phyloP scores from a whole-genome alignment of 805 yeast species.

The Grigorovia yakushimaensis region DNA sequence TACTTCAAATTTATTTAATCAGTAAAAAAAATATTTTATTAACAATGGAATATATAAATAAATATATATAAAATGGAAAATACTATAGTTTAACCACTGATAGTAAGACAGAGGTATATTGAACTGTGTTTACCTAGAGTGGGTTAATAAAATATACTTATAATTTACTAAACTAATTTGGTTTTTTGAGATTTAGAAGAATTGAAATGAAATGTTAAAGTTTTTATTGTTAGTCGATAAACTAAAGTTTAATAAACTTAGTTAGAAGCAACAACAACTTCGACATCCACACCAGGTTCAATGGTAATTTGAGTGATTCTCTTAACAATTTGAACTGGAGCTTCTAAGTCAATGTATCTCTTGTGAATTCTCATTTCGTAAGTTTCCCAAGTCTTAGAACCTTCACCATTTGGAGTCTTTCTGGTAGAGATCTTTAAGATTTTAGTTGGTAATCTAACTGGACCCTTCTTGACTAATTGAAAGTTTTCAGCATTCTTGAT shows the following conservation, averaged over 20 bases:
- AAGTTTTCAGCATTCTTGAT: conserved; percentile 76
- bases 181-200: background rate
- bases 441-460: conserved; percentile 99
- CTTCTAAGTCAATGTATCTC: conserved; percentile 97
- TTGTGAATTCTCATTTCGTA: conserved; percentile 99
- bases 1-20: background rate
- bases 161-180: background rate
- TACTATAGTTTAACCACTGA: conserved; percentile 28
- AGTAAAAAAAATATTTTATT: background rate
- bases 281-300: conserved; percentile 99
- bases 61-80: background rate
- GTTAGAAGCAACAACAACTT: conserved; percentile 65
- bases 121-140: conserved; percentile 33
- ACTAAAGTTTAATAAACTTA: conserved; percentile 6
- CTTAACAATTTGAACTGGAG: conserved; percentile 89
- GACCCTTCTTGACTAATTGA: conserved; percentile 91
- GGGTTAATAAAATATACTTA: conserved; percentile 16
- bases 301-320: conserved; percentile 95
- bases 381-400: conserved; percentile 99
- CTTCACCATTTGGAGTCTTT: conserved; percentile 99
- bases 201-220: background rate
- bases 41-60: conserved; percentile 1
- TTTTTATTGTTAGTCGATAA: background rate
- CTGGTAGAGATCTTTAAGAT: conserved; percentile 96
- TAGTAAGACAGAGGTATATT: conserved; percentile 32